These are phyloP conservation scores for Monosporascus sp. DNA, from an alignment of 2,329 filamentous ascomycete genomes.

Conservation along the genomic window DNA sequence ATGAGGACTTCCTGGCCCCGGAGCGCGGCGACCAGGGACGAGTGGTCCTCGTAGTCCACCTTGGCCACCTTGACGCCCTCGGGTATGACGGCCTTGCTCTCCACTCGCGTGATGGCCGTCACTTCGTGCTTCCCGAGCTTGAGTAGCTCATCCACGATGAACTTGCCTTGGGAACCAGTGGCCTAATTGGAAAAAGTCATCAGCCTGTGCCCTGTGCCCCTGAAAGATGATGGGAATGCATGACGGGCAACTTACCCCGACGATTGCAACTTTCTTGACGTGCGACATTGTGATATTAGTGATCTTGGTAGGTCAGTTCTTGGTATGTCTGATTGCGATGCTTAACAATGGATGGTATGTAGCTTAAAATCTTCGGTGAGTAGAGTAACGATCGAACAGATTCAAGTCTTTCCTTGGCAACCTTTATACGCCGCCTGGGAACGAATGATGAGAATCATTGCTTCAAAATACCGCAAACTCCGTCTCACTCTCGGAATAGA, in stretches of 20 bases:
- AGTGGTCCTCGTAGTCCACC: slow-evolving; percentile 40
- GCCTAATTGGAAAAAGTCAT: slow-evolving; percentile 26
- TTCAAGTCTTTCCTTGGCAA: too few species aligned
- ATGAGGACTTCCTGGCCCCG: slow-evolving; percentile 49
- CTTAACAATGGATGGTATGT: too few species aligned
- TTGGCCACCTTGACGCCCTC: slow-evolving; percentile 33
- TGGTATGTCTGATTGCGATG: too few species aligned
- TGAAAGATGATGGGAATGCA: slow-evolving; percentile 1
- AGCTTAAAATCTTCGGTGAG: too few species aligned
- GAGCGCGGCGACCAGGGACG: slow-evolving; percentile 42
- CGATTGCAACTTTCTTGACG: slow-evolving; percentile 39
- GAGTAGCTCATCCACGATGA: slow-evolving; percentile 36
- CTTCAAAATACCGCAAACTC: too few species aligned
- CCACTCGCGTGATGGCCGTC: slow-evolving; percentile 43
- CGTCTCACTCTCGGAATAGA: too few species aligned
- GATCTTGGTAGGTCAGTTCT: too few species aligned
- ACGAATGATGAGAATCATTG: too few species aligned
- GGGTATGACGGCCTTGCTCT: slow-evolving; percentile 36
- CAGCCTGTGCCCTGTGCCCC: background rate
- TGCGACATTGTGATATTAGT: background rate
- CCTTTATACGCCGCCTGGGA: too few species aligned
- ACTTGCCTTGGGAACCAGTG: slow-evolving; percentile 33
- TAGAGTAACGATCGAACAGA: too few species aligned
- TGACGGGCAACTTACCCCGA: slow-evolving; percentile 36
- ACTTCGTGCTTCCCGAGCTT: slow-evolving; percentile 43